Conservation (phyloP, 1,139 yeast genomes). For the Zygosaccharomyces pseudobailii region DNA sequence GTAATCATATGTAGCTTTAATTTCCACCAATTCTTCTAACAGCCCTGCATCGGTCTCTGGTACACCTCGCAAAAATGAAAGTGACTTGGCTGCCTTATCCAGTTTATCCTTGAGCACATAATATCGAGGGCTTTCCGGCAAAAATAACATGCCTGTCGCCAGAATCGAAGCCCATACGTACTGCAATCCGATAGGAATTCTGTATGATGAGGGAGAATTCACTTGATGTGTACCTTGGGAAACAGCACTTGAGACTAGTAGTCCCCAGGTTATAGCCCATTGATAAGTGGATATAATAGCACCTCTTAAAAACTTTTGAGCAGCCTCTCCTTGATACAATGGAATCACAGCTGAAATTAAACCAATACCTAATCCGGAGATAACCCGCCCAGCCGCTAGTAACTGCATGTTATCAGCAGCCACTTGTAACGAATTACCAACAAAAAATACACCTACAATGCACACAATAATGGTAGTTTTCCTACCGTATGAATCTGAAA, state of each 20-base stretch:
- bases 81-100: conserved; percentile 54
- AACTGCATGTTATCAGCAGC: conserved; percentile 45
- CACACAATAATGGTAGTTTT: conserved; percentile 31
- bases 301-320: conserved; percentile 76
- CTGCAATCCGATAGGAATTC: conserved; percentile 72
- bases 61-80: conserved; percentile 62
- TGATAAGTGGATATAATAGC: conserved; percentile 75
- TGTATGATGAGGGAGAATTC: conserved; percentile 52
- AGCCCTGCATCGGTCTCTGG: conserved; percentile 56
- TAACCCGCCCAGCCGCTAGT: conserved; percentile 56
- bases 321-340: conserved; percentile 74
- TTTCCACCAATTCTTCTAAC: conserved; percentile 71
- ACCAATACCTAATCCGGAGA: conserved; percentile 72
- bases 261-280: conserved; percentile 84
- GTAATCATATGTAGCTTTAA: conserved; percentile 72
- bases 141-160: conserved; percentile 56
- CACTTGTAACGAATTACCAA: conserved; percentile 64
- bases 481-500: conserved; percentile 58
- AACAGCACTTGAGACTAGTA: conserved; percentile 67
- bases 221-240: conserved; percentile 67
- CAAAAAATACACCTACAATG: conserved; percentile 32
- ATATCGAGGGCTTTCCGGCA: conserved; percentile 75
- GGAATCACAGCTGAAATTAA: conserved; percentile 52
- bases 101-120: conserved; percentile 59
- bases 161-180: conserved; percentile 61